phyloP scores from a whole-genome alignment of 495 filamentous ascomycete species.

The Penicillium macrosclerotiorum region DNA sequence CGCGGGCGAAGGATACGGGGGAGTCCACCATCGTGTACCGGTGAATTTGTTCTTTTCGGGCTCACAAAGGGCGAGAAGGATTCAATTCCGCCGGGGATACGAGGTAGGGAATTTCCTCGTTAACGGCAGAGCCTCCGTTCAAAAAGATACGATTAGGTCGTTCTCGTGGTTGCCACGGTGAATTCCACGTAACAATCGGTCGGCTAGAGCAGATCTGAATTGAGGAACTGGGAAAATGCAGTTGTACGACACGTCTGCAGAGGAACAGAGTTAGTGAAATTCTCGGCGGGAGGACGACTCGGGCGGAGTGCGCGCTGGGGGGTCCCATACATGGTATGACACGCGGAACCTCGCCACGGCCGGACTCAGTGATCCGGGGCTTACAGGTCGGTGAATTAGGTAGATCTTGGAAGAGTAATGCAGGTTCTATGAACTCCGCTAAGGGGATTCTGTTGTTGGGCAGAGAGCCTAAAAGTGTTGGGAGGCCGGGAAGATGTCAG shows the following conservation, averaged over 20 bases:
- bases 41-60: constrained; percentile 1
- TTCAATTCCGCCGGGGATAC: neutral
- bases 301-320: neutral
- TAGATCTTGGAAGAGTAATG: too few relatives aligned
- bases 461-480: neutral
- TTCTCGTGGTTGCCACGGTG: neutral
- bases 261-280: constrained; percentile 9
- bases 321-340: neutral
- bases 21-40: constrained; percentile 37
- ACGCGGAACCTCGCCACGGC: constrained; percentile 5
- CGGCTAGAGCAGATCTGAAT: neutral
- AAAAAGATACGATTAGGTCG: neutral
- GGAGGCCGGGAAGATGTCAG: too few relatives aligned
- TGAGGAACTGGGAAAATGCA: neutral
- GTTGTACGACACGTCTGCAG: constrained; percentile 8
- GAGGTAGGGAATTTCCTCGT: neutral
- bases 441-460: too few relatives aligned
- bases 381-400: too few relatives aligned
- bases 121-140: constrained; percentile 8
- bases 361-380: too few relatives aligned
- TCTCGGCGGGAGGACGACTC: neutral
- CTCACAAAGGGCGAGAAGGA: too few relatives aligned
- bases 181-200: neutral
- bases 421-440: too few relatives aligned
- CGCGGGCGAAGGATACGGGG: constrained; percentile 65